Base-by-base conservation (phyloP, 768 basidiomycete genomes). In the Gymnopilus junonius region DNA sequence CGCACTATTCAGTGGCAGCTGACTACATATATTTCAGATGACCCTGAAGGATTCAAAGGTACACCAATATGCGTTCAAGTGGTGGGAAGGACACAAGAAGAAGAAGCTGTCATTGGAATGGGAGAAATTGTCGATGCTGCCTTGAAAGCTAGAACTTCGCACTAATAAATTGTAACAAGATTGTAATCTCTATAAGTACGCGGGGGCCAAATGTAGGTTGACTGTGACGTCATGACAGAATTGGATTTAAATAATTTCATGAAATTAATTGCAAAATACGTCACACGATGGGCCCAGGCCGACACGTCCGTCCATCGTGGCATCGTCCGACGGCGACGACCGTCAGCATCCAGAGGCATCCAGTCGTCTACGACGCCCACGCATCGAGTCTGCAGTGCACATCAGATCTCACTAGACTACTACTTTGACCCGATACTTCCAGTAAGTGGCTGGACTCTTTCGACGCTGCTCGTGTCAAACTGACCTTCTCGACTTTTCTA, bases 21-120 rank as follows among this genome's bases (percentile, higher is more conserved):
- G 25, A 54, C 20, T 32, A 42, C 12, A 37, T 40, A 8, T 23
- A 59, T 59, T 40, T 54, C 59, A 90, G 91, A 91, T 67, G 76
- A 87, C 21, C 88, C 90, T 0, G 75, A 79, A 20, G 77, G 71
- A 0, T 91, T 83, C 72, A 73, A 73, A 58, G 82, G 85, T 59
- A 87, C 86, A 0, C 91, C 92, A 0, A 77, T 93, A 17, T 75
- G 79, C 6, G 71, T 93, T 31, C 92, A 93, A 71, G 70, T 93
- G 8, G 79, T 92, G 8, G 90, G 88, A 2, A 80, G 87, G 45
- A 89, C 87, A 6, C 76, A 86, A 61, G 92, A 93, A 68, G 92
- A 93, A 67, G 92, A 93, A 67, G 91, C 86, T 0, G 83, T 91
- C 2, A 82, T 93, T 55, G 83, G 79, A 0, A 86, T 93, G 84